phyloP scores from a whole-genome alignment of 2,329 filamentous ascomycete genomes.

The Orbilia ellipsospora region DNA sequence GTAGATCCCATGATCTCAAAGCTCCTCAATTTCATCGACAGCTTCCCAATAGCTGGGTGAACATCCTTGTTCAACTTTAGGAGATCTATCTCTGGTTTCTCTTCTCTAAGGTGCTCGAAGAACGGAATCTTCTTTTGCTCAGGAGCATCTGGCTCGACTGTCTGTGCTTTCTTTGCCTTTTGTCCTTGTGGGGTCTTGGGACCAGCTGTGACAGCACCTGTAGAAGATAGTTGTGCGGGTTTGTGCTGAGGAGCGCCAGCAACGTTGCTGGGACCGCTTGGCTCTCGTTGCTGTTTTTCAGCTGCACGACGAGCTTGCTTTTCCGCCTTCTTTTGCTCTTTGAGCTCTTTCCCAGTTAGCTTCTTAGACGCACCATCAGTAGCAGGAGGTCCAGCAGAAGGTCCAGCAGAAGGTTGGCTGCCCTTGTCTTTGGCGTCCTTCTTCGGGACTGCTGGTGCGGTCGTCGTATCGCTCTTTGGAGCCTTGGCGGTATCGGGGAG shows the following conservation, averaged over 20 bases:
- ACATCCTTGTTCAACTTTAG: conserved; percentile 82
- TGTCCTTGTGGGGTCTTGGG: conserved; percentile 58
- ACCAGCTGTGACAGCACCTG: conserved; percentile 54
- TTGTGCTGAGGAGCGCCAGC: conserved; percentile 59
- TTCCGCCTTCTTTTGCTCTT: conserved; percentile 89
- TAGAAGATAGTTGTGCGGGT: conserved; percentile 61
- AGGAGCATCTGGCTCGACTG: conserved; percentile 63
- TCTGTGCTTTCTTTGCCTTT: conserved; percentile 65
- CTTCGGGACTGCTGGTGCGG: conserved; percentile 17
- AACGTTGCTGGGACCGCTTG: conserved; percentile 62
- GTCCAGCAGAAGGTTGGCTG: conserved; percentile 43
- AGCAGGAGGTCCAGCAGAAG: conserved; percentile 39
- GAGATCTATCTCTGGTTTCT: conserved; percentile 70
- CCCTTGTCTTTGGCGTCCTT: conserved; percentile 26
- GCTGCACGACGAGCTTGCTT: conserved; percentile 86
- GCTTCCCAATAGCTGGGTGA: conserved; percentile 82
- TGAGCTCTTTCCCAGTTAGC: conserved; percentile 80
- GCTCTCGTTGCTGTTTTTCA: conserved; percentile 69
- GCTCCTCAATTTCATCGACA: conserved; percentile 89
- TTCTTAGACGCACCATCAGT: conserved; percentile 64
- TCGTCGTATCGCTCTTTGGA: neutral
- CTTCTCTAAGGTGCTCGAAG: conserved; percentile 62
- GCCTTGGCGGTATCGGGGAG: conserved; percentile 12
- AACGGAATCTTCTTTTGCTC: conserved; percentile 54
- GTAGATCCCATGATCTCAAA: conserved; percentile 91